A percentile compares a stretch with the other conserved stretches of the same genome.
These are phyloP conservation scores for Cystofilobasidium ferigula DNA, from an alignment of 768 basidiomycete species.

Conservation along the genomic window DNA sequence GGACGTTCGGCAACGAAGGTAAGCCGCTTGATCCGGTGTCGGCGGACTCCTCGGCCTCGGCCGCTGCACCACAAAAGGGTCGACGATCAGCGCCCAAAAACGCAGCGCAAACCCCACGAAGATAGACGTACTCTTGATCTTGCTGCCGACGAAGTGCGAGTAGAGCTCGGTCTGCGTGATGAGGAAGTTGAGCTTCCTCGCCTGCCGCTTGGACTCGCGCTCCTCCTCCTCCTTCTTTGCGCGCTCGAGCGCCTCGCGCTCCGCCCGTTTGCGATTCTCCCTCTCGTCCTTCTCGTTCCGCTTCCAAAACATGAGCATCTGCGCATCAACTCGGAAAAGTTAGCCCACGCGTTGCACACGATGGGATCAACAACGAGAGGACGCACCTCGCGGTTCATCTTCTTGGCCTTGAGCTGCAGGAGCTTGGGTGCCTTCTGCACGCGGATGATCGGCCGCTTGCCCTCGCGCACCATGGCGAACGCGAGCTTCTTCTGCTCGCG, in stretches of 20 bases:
- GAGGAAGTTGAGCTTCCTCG: conserved; percentile 92
- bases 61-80: conserved; percentile 27
- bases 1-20: conserved; percentile 9
- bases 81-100: neutral
- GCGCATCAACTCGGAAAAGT: neutral
- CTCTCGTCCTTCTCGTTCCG: conserved; percentile 95
- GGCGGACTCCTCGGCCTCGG: conserved; percentile 38
- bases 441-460: conserved; percentile 54
- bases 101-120: neutral
- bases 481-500: conserved; percentile 66
- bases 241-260: conserved; percentile 83
- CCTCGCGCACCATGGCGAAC: conserved; percentile 61
- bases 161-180: conserved; percentile 98
- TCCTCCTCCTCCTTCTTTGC: conserved; percentile 83
- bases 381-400: conserved; percentile 59
- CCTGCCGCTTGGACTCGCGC: conserved; percentile 83
- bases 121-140: conserved; percentile 44
- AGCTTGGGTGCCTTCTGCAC: conserved; percentile 65
- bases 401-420: conserved; percentile 68
- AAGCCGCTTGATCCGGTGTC: conserved; percentile 30
- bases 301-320: conserved; percentile 96
- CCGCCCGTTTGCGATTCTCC: conserved; percentile 80
- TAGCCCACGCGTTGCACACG: neutral
- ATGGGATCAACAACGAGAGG: neutral
- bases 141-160: conserved; percentile 97